These are phyloP conservation scores for Gaeumannomyces sp. DNA, from an alignment of 2,329 filamentous ascomycete genomes.

Conservation along the genomic window DNA sequence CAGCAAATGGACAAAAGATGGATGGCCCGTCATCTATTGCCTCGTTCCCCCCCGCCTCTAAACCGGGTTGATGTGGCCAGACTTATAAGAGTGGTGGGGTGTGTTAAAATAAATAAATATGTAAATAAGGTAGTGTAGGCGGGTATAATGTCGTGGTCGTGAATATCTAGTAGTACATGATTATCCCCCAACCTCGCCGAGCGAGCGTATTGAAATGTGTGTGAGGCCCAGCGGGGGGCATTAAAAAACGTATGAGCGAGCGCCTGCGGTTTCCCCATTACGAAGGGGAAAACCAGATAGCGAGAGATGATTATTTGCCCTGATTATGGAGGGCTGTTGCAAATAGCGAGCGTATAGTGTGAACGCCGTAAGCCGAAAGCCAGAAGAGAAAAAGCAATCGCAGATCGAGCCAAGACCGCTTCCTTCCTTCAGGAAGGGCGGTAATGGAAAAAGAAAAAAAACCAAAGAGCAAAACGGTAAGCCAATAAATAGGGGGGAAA, in stretches of 20 bases:
- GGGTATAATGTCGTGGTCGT: slow-evolving; percentile 7
- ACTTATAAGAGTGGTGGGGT: too few relatives aligned
- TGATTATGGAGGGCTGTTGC: neutral
- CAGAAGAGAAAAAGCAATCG: slow-evolving; percentile 2
- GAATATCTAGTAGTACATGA: slow-evolving; percentile 7
- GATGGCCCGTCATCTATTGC: too few relatives aligned
- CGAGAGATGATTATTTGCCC: slow-evolving; percentile 4
- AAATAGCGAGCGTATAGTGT: neutral
- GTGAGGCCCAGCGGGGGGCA: neutral
- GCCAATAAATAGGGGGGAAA: too few relatives aligned
- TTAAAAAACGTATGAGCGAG: slow-evolving; percentile 7
- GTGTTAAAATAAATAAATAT: neutral
- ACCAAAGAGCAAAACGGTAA: neutral
- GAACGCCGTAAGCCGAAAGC: neutral
- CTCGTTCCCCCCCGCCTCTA: too few relatives aligned
- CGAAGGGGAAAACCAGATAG: neutral
- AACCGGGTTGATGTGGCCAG: too few relatives aligned
- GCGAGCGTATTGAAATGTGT: slow-evolving; percentile 5
- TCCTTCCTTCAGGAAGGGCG: slow-evolving; percentile 1
- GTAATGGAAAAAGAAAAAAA: neutral
- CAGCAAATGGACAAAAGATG: too few relatives aligned
- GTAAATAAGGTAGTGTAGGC: slow-evolving; percentile 4
- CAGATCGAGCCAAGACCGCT: neutral
- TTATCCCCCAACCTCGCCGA: slow-evolving; percentile 9
- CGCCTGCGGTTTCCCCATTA: slow-evolving; percentile 5